Conservation (phyloP, 768 basidiomycete species). For the Pleurotus sapidus region DNA sequence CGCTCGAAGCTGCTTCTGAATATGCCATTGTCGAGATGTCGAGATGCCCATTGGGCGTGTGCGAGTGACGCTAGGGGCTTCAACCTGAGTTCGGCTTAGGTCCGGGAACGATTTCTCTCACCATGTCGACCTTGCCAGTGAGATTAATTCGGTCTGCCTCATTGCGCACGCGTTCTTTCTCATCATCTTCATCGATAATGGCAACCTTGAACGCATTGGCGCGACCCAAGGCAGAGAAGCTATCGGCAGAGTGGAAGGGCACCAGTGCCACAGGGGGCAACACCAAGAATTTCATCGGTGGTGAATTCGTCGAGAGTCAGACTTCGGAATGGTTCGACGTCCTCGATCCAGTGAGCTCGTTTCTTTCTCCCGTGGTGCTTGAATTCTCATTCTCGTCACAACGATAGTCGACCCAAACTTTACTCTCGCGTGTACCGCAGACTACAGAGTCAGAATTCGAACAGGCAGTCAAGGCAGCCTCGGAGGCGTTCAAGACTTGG, state of each 20-base stretch:
- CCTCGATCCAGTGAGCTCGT: slow-evolving; percentile 73
- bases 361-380: not conserved
- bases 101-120: slow-evolving; percentile 7
- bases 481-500: slow-evolving; percentile 87
- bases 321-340: slow-evolving; percentile 82
- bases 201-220: slow-evolving; percentile 50
- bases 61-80: not conserved
- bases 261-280: slow-evolving; percentile 82
- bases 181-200: slow-evolving; percentile 42
- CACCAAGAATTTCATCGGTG: slow-evolving; percentile 91
- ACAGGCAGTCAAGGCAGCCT: slow-evolving; percentile 79
- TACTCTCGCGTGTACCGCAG: slow-evolving; percentile 89
- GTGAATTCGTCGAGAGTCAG: slow-evolving; percentile 84
- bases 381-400: slow-evolving; percentile 2
- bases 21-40: not conserved
- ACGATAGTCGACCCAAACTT: slow-evolving; percentile 80
- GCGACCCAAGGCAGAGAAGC: slow-evolving; percentile 59
- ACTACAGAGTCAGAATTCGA: slow-evolving; percentile 80
- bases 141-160: slow-evolving; percentile 28
- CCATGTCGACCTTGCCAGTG: slow-evolving; percentile 26
- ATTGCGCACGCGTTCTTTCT: slow-evolving; percentile 30
- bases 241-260: slow-evolving; percentile 81
- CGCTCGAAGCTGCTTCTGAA: too few relatives aligned
- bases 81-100: slow-evolving; percentile 4
- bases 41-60: not conserved